Conservation (phyloP, 306 rosid species). For the Lupinus albus region DNA sequence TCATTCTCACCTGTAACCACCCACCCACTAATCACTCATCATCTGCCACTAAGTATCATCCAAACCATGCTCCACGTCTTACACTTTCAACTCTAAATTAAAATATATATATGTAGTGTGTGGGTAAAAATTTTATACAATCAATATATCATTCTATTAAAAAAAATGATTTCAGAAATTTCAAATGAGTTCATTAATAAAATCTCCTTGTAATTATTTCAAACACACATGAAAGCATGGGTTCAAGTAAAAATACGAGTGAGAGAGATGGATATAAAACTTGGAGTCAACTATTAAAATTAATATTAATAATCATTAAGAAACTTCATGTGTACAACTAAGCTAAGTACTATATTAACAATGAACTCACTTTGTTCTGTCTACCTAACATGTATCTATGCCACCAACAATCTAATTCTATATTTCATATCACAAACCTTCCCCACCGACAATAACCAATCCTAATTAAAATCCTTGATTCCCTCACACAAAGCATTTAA, state of each 20-base stretch:
- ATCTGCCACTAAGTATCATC: no score
- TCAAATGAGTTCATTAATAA: no score
- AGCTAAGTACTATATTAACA: conserved; percentile 40
- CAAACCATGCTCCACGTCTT: no score
- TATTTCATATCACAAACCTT: conserved; percentile 17
- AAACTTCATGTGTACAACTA: conserved; percentile 50
- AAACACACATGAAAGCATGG: no score
- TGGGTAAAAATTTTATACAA: no score
- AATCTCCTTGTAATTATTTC: no score
- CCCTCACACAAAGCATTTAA: conserved; percentile 50
- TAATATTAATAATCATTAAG: conserved; percentile 28
- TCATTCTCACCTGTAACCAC: not conserved
- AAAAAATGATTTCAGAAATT: no score
- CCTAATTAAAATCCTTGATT: conserved; percentile 19
- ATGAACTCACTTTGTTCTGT: conserved; percentile 38
- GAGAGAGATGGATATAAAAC: not conserved
- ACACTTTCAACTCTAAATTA: no score
- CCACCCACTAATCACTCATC: no score
- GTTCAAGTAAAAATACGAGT: not conserved
- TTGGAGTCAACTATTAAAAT: conserved; percentile 49
- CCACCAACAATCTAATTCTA: conserved; percentile 35
- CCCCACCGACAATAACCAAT: conserved; percentile 21
- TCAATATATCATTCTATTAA: no score
- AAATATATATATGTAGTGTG: no score
- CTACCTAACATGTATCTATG: conserved; percentile 39